phyloP scores from a whole-genome alignment of 441 rosid species.

The California macrophylla region DNA sequence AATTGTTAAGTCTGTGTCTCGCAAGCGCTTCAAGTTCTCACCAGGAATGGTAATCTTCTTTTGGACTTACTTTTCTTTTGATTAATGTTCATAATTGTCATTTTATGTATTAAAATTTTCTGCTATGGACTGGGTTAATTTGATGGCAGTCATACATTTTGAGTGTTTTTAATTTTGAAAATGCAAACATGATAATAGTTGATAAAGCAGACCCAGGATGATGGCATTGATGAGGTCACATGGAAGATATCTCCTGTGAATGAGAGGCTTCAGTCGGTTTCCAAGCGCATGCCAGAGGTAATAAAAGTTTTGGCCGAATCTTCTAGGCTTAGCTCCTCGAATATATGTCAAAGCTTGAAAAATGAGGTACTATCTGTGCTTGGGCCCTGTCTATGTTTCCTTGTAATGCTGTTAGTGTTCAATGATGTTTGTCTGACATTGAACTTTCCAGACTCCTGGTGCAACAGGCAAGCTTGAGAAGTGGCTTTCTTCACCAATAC shows the following conservation, averaged over 20 bases:
- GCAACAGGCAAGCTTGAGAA: constrained; percentile 36
- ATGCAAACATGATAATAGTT: constrained; percentile 32
- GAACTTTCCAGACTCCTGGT: constrained; percentile 25
- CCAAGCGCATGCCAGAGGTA: constrained; percentile 48
- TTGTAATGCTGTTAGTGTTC: background rate
- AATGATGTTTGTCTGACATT: background rate
- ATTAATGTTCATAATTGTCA: background rate
- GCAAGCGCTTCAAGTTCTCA: constrained; percentile 66
- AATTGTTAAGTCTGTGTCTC: constrained; percentile 37
- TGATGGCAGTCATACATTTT: background rate
- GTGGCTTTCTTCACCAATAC: constrained; percentile 42
- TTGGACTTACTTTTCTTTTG: background rate
- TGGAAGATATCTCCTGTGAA: constrained; percentile 96
- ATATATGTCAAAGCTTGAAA: constrained; percentile 49
- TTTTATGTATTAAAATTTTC: background rate
- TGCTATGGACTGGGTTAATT: background rate
- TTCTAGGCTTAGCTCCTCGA: constrained; percentile 34
- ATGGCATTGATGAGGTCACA: constrained; percentile 68
- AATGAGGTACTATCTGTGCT: constrained; percentile 34
- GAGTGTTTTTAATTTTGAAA: background rate
- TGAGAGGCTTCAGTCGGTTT: constrained; percentile 61
- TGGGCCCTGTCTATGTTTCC: background rate
- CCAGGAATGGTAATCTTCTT: constrained; percentile 64
- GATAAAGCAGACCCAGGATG: constrained; percentile 93
- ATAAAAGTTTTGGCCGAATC: constrained; percentile 39